phyloP scores from a whole-genome alignment of 352 stramenopile species.

The Sclerospora graminicola region DNA sequence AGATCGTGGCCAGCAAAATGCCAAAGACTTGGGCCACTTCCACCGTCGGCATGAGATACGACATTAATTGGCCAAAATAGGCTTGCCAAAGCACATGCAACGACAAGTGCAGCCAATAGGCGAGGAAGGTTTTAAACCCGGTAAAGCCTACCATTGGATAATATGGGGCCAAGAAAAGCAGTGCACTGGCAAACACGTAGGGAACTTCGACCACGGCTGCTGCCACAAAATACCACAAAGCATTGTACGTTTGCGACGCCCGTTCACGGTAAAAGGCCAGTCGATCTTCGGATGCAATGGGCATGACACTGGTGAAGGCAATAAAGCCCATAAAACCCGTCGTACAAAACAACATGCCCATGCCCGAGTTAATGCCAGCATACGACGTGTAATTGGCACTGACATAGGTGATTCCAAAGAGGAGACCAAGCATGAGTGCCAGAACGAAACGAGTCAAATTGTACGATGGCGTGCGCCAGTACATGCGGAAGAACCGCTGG shows the following conservation, averaged over 20 bases:
- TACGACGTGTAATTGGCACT: slow-evolving; percentile 15
- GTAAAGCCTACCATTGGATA: slow-evolving; percentile 17
- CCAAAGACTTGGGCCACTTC: slow-evolving; percentile 35
- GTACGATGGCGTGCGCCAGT: slow-evolving; percentile 50
- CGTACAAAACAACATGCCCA: slow-evolving; percentile 55
- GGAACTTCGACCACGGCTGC: slow-evolving; percentile 13
- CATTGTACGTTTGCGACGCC: slow-evolving; percentile 40
- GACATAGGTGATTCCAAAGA: slow-evolving; percentile 17
- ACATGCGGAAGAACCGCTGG: slow-evolving; percentile 44
- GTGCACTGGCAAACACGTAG: slow-evolving; percentile 34
- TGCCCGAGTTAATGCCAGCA: slow-evolving; percentile 17
- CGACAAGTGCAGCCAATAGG: slow-evolving; percentile 10
- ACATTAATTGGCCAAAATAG: slow-evolving; percentile 19
- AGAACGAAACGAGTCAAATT: slow-evolving; percentile 33
- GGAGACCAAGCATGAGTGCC: slow-evolving; percentile 10
- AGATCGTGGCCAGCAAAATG: slow-evolving; percentile 10
- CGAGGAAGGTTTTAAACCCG: slow-evolving; percentile 4
- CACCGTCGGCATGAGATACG: slow-evolving; percentile 21
- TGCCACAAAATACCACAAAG: slow-evolving; percentile 15
- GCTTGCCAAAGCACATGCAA: slow-evolving; percentile 12
- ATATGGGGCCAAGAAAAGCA: slow-evolving; percentile 11
- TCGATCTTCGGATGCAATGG: slow-evolving; percentile 61
- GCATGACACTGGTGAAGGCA: slow-evolving; percentile 49
- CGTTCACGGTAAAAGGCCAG: slow-evolving; percentile 84
- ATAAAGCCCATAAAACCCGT: slow-evolving; percentile 62